Conservation (phyloP, 306 rosid species). For the Cicer cuneatum region DNA sequence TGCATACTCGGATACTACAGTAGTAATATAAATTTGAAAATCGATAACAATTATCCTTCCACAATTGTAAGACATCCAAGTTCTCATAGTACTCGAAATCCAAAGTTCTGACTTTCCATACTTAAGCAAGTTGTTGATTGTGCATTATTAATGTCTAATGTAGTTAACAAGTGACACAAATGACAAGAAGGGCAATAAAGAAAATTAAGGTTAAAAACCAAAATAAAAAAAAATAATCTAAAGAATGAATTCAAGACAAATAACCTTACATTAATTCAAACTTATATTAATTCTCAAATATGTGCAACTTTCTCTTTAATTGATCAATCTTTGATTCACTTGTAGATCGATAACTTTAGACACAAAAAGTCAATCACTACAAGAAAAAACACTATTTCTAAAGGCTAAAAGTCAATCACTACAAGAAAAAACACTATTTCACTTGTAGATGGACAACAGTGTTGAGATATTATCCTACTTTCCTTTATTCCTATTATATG, state of each 20-base stretch:
- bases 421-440: too few species aligned
- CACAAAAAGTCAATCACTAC: too few species aligned
- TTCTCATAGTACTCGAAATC: background rate
- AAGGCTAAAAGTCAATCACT: too few species aligned
- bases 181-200: background rate
- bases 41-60: background rate
- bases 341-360: background rate
- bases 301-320: background rate
- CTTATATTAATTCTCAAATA: background rate
- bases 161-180: slow-evolving; percentile 5
- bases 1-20: background rate
- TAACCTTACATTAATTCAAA: background rate
- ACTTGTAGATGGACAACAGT: too few species aligned
- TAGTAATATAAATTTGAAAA: background rate
- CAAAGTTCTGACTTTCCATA: background rate
- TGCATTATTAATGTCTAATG: background rate
- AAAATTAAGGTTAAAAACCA: background rate
- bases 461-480: too few species aligned
- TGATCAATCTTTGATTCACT: background rate
- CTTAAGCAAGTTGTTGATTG: background rate
- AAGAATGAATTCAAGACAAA: background rate
- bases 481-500: too few species aligned
- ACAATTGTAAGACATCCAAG: background rate
- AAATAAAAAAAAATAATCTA: background rate
- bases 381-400: too few species aligned